Evolutionary conservation across 2,329 filamentous ascomycete species (phyloP).

Genomic region (Dothideomycetes sp.): DNA sequence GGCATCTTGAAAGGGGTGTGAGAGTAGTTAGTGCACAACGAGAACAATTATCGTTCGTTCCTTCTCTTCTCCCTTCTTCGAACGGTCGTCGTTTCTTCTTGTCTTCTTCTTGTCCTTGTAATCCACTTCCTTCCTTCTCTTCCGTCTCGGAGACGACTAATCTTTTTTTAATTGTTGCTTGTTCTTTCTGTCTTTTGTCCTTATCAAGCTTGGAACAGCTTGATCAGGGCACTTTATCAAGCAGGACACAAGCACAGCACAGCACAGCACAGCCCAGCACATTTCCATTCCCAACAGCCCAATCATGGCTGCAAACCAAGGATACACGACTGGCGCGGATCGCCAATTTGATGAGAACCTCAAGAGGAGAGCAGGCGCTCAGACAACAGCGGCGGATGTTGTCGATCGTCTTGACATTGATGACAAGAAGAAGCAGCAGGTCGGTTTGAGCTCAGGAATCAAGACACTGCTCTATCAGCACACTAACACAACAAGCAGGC

Average conservation of each 20-base stretch:
- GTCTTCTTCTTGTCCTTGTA: too few species aligned
- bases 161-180: constrained; percentile 3
- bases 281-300: neutral
- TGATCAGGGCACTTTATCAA: neutral
- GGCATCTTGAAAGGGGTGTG: constrained; percentile 14
- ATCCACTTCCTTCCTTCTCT: constrained; percentile 11
- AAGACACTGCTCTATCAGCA: too few species aligned
- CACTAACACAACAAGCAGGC: too few species aligned
- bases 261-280: too few species aligned
- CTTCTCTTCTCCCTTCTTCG: constrained; percentile 3
- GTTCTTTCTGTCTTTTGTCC: constrained; percentile 1
- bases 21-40: too few species aligned
- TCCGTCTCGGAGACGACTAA: neutral
- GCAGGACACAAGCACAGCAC: neutral
- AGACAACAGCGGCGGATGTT: too few species aligned
- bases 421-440: constrained; percentile 12
- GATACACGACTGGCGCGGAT: constrained; percentile 7
- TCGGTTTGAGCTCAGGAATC: neutral
- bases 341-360: constrained; percentile 3
- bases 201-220: constrained; percentile 8
- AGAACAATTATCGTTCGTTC: constrained; percentile 2
- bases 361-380: constrained; percentile 9
- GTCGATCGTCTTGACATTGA: too few species aligned
- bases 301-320: constrained; percentile 12
- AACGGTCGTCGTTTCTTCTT: constrained; percentile 7